Evolutionary conservation across 1,284 basidiomycete species (phyloP).

Genomic region (Limonomyces culmigenus): DNA sequence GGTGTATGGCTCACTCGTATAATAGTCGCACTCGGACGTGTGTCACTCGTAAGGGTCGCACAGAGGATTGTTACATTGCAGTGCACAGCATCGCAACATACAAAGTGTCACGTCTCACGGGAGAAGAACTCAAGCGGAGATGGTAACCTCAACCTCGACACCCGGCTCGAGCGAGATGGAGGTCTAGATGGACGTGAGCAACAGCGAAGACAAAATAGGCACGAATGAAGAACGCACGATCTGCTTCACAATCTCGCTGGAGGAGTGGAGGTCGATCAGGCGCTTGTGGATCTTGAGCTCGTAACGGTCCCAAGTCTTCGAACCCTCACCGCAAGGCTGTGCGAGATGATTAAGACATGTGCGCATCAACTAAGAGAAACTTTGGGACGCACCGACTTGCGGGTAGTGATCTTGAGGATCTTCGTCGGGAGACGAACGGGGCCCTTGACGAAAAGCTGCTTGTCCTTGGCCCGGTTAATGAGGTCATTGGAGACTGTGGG

Average conservation of each 20-base stretch:
- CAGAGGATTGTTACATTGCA: no score
- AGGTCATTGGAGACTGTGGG: conserved; percentile 81
- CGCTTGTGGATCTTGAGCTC: conserved; percentile 99
- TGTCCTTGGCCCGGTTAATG: conserved; percentile 98
- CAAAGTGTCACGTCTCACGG: no score
- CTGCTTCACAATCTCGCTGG: conserved; percentile 99
- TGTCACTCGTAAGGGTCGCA: no score
- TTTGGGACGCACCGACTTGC: conserved; percentile 60
- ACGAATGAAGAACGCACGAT: conserved; percentile 50
- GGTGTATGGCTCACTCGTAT: no score
- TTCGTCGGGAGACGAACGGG: conserved; percentile 99
- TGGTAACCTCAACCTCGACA: conserved; percentile 99
- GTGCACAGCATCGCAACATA: no score
- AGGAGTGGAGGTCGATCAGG: conserved; percentile 97
- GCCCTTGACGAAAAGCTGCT: conserved; percentile 98
- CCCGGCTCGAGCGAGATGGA: conserved; percentile 98
- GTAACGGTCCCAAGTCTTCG: conserved; percentile 99
- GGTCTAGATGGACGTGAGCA: conserved; percentile 28
- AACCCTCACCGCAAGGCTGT: conserved; percentile 99
- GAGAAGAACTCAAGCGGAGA: conserved; percentile 64
- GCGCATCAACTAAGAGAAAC: not conserved
- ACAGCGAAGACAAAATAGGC: not conserved
- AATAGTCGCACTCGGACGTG: no score
- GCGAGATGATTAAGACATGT: not conserved
- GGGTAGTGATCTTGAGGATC: conserved; percentile 95